Base-by-base conservation (phyloP, 192 early-diverging fungal species). In the Gigaspora rosea region DNA sequence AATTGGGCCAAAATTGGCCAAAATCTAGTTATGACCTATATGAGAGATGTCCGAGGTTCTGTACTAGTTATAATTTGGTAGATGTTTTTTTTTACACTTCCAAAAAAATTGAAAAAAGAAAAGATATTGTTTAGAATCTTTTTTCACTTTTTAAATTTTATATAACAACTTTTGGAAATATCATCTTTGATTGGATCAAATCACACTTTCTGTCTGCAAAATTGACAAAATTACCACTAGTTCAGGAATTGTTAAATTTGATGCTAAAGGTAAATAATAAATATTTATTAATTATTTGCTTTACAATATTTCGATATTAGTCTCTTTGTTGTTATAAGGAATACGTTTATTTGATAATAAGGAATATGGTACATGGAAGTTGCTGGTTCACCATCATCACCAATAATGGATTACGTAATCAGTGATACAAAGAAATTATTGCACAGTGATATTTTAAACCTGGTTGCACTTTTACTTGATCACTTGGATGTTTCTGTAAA, bases 111-210 rank as follows among this genome's bases (percentile, higher is more conserved):
- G 66, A 68, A 16, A 54, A 78, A 46, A 32, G 77, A 62, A 78
- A 71, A 71, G 71, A 77, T 49, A 77, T 77, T 48, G 68, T 77
- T 5, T 57, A 77, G 7, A 41, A 78, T 59, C 20, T 78, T 6
- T 57, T 68, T 71, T 68, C 54, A 18, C 58, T 78, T 27, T 78
- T 78, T 46, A 78, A 78, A 71, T 78, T 71, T 71, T 78, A 78
- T 54, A 68, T 71, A 51, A 61, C 67, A 16, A 78, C 77, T 16
- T 78, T 78, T 22, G 59, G 67, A 71, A 78, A 36, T 62, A 49
- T 78, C 15, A 61, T 9, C 63, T 61, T 78, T 57, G 54, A 78
- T 22, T 71, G 68, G 77, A 71, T 78, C 9, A 56, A 78, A 78
- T 71, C 77, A 1, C 77, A 78, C 27, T 57, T 35, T 10, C 35